Evolutionary conservation across 2,329 filamentous ascomycete genomes (phyloP).

Genomic region (Colletotrichum salicis): DNA sequence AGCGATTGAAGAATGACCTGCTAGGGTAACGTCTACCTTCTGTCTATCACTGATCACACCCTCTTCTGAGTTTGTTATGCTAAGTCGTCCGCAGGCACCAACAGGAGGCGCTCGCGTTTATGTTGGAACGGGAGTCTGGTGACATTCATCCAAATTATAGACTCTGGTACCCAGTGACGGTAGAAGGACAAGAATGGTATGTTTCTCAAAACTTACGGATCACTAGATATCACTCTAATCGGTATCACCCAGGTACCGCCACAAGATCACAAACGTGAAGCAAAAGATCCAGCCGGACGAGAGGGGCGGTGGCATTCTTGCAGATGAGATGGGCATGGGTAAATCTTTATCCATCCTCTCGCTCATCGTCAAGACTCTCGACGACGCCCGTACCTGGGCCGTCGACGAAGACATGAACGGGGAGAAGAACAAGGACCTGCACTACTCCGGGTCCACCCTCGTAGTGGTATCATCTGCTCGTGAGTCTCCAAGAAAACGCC

Average conservation of each 20-base stretch:
- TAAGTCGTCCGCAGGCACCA: constrained; percentile 46
- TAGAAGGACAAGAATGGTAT: constrained; percentile 43
- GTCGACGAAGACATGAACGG: constrained; percentile 34
- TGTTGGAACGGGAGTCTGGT: constrained; percentile 51
- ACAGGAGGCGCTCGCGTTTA: constrained; percentile 49
- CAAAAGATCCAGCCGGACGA: constrained; percentile 41
- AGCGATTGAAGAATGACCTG: constrained; percentile 39
- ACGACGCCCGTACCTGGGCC: constrained; percentile 49
- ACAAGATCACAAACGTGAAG: constrained; percentile 53
- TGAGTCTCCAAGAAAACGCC: constrained; percentile 39
- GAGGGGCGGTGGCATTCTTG: constrained; percentile 60
- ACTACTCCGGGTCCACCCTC: constrained; percentile 52
- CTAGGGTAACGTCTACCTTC: constrained; percentile 38
- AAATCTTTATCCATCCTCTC: constrained; percentile 66
- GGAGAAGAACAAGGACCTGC: constrained; percentile 30
- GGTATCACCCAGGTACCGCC: constrained; percentile 45
- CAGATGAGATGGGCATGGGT: constrained; percentile 71
- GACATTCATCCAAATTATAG: constrained; percentile 43
- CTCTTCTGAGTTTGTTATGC: accelerated
- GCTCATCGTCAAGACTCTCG: constrained; percentile 55
- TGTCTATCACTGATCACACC: background rate
- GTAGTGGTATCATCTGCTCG: constrained; percentile 55
- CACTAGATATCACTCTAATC: background rate
- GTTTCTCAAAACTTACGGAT: background rate
- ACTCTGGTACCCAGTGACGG: constrained; percentile 44